Base-by-base conservation (phyloP, 2,329 filamentous ascomycete species). In the Simplicillium aogashimaense region DNA sequence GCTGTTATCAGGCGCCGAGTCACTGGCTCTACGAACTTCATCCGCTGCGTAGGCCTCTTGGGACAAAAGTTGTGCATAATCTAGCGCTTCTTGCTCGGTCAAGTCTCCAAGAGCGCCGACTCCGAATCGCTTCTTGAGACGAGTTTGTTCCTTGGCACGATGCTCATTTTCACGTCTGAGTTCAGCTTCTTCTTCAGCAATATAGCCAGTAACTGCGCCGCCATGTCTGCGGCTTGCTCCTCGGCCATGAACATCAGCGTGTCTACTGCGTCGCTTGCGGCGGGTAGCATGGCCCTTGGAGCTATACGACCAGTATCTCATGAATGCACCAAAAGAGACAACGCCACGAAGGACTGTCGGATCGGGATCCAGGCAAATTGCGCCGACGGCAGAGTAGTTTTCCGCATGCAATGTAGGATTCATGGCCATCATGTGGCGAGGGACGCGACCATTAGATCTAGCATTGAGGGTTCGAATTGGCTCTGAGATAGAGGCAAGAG, bases 271-370 rank as follows among this genome's bases (percentile, higher is more conserved):
- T n/a, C 88, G 83, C 61, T 94, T 95, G 46, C 76, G 84, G 41
- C 79, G 80, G 38, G 82, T 76, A 44, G 82, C 78, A 45, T 87
- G 80, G 51, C 83, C 81, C 1, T 82, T 82, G 9, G 88, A 90
- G 58, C 86, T 94, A 57, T 94, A 97, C 3, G 85, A 81, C 92
- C 92, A 98, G 58, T 88, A 97, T 11, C 87, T 83, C 14, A 98
- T 65, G 53, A 90, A 84, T 0, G 84, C 85, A 10, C 92, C 92
- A 38, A 95, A 78, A 1, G 89, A 83, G 1, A 95, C 81, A 45
- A 95, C 78, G 6, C 92, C 92, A 29, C 90, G 81, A 12, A 98
- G 73, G 1, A 83, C 70, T 0, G 87, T 89, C 17, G 92, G 78
- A 52, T 97, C 87, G 0, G 90, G 85, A 51, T 98, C 92, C 2